phyloP scores from a whole-genome alignment of 129 eudicot genomes.

The Smallanthus sonchifolius region DNA sequence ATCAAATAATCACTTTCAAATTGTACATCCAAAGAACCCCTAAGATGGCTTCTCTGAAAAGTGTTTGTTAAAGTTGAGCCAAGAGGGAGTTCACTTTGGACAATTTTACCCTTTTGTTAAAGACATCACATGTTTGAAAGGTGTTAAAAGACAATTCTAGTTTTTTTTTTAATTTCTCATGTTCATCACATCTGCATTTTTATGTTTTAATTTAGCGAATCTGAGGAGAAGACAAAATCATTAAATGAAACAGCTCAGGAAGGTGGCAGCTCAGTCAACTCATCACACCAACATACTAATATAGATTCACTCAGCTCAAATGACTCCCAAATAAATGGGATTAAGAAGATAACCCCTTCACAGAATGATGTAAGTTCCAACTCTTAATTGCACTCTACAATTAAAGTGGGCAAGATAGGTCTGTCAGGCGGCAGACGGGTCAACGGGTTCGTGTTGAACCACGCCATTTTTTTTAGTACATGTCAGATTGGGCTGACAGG shows the following conservation, averaged over 20 bases:
- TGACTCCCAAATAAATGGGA: slow-evolving; percentile 22
- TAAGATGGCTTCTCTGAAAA: not conserved
- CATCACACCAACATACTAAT: slow-evolving; percentile 15
- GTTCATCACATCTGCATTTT: slow-evolving; percentile 2
- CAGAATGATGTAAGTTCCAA: slow-evolving; percentile 46
- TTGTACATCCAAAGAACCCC: not conserved
- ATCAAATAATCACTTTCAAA: not conserved
- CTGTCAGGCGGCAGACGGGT: not conserved
- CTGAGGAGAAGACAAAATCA: slow-evolving; percentile 25
- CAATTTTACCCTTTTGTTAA: not conserved
- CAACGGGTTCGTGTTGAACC: not conserved
- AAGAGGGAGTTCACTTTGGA: not conserved
- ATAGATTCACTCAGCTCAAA: slow-evolving; percentile 19
- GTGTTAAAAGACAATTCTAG: not conserved
- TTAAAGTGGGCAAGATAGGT: not conserved
- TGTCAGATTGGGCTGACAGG: not conserved
- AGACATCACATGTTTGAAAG: not conserved
- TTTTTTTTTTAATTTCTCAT: not conserved
- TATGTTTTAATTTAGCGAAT: slow-evolving; percentile 32
- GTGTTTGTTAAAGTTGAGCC: not conserved
- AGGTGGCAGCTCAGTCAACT: slow-evolving; percentile 25
- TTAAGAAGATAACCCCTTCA: slow-evolving; percentile 48
- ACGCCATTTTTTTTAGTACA: not conserved
- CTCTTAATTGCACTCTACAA: not conserved
- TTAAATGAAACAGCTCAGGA: slow-evolving; percentile 23